Percentiles rank a stretch among this genome's conserved stretches.
Evolutionary conservation across 768 basidiomycete species (phyloP).

Genomic region (Fomitopsis serialis): DNA sequence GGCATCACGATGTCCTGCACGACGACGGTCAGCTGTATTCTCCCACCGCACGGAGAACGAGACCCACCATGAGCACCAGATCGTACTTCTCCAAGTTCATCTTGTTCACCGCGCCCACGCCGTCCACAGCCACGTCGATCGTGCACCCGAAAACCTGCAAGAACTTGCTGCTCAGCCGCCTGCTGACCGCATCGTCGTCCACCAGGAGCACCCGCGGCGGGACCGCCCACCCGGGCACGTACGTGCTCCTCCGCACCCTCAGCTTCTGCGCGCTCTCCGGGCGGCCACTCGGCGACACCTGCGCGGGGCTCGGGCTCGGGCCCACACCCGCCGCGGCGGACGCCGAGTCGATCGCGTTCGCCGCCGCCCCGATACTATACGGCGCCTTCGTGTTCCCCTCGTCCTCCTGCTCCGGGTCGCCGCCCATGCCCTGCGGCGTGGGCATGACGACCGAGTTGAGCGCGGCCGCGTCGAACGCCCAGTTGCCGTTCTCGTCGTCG

Average conservation of each 20-base stretch:
- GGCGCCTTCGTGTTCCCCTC: slow-evolving; percentile 20
- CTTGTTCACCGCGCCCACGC: slow-evolving; percentile 87
- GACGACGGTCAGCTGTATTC: not conserved
- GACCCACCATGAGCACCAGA: slow-evolving; percentile 84
- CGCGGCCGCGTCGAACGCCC: slow-evolving; percentile 47
- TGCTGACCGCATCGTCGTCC: slow-evolving; percentile 91
- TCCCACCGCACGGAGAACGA: not conserved
- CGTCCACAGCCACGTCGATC: slow-evolving; percentile 92
- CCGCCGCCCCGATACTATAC: slow-evolving; percentile 4
- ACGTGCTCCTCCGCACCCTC: slow-evolving; percentile 70
- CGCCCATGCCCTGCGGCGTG: slow-evolving; percentile 24
- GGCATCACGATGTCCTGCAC: slow-evolving; percentile 92
- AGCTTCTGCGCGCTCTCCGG: slow-evolving; percentile 38
- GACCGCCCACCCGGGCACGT: slow-evolving; percentile 87
- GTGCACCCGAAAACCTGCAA: slow-evolving; percentile 93
- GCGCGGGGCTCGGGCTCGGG: not conserved
- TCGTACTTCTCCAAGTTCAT: slow-evolving; percentile 98
- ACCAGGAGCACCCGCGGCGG: slow-evolving; percentile 89
- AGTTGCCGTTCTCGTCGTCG: slow-evolving; percentile 52
- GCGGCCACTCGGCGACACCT: slow-evolving; percentile 2
- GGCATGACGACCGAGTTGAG: slow-evolving; percentile 25
- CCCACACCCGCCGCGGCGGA: not conserved
- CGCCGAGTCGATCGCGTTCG: slow-evolving; percentile 17
- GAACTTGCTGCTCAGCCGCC: slow-evolving; percentile 87
- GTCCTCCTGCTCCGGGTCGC: slow-evolving; percentile 23